Evolutionary conservation across 1,284 basidiomycete species (phyloP).

Genomic region (Cutaneotrichosporon arboriforme): DNA sequence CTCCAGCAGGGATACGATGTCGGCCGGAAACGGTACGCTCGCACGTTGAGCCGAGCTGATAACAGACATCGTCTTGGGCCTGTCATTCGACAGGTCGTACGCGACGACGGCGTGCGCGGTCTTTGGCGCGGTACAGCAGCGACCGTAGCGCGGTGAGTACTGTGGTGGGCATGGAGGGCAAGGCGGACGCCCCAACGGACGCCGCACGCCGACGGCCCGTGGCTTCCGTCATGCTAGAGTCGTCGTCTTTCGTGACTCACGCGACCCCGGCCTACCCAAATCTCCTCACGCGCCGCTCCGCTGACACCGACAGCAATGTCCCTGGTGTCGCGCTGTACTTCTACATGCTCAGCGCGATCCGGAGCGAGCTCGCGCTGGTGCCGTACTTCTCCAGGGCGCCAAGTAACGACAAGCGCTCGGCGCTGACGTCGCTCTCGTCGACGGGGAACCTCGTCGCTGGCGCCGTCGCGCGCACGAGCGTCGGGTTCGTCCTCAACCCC

Average conservation of each 20-base stretch:
- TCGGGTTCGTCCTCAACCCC: constrained; percentile 87
- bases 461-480: constrained; percentile 72
- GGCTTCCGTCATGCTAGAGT: no score
- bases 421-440: constrained; percentile 68
- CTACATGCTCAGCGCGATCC: constrained; percentile 73
- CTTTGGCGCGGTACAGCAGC: constrained; percentile 76
- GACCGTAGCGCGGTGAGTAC: constrained; percentile 63
- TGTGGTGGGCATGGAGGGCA: not conserved
- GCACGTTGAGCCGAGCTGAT: not conserved
- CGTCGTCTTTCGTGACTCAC: no score
- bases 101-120: constrained; percentile 47
- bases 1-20: constrained; percentile 59
- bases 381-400: constrained; percentile 35
- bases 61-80: constrained; percentile 27
- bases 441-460: constrained; percentile 86
- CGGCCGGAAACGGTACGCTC: constrained; percentile 23
- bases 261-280: no score
- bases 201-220: no score
- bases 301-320: constrained; percentile 62
- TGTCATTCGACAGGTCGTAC: constrained; percentile 40
- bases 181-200: no score
- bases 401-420: constrained; percentile 16
- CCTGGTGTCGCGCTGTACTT: constrained; percentile 92
- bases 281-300: not conserved
- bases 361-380: constrained; percentile 54